Conservation (phyloP, 257 asterid species). For the Solanum medicagineum region DNA sequence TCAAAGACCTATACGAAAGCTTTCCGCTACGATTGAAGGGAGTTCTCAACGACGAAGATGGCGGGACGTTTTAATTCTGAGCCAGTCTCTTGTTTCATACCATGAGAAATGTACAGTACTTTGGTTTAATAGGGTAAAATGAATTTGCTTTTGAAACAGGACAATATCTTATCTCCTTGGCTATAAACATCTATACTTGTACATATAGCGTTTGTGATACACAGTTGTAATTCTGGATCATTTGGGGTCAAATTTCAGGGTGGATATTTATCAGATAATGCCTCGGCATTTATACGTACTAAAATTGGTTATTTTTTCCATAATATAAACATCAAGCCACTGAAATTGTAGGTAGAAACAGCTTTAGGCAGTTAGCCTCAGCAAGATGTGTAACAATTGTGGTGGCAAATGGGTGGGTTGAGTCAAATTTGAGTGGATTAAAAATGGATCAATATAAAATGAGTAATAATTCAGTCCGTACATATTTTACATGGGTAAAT, state of each 20-base stretch:
- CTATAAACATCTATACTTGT: not conserved
- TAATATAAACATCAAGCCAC: not conserved
- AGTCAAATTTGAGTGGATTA: no score
- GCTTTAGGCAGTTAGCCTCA: not conserved
- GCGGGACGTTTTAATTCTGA: not conserved
- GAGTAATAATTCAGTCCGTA: no score
- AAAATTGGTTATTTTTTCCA: not conserved
- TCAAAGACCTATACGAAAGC: conserved; percentile 50
- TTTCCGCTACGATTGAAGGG: conserved; percentile 7
- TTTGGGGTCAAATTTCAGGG: not conserved
- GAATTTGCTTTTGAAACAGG: not conserved
- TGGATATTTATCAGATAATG: not conserved
- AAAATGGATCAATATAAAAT: no score
- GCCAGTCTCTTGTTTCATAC: not conserved
- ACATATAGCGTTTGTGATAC: not conserved
- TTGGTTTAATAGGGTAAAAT: not conserved
- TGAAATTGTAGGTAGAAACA: not conserved
- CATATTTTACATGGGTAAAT: no score
- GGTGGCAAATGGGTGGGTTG: no score
- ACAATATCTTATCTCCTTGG: not conserved
- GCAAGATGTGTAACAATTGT: not conserved
- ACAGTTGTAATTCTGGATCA: not conserved
- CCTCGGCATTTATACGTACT: not conserved
- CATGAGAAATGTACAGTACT: not conserved
- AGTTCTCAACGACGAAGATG: not conserved